Percentiles rank a stretch among this genome's conserved stretches.
These are phyloP conservation scores for Boletus insuetus DNA, from an alignment of 768 basidiomycete genomes.

Conservation along the genomic window DNA sequence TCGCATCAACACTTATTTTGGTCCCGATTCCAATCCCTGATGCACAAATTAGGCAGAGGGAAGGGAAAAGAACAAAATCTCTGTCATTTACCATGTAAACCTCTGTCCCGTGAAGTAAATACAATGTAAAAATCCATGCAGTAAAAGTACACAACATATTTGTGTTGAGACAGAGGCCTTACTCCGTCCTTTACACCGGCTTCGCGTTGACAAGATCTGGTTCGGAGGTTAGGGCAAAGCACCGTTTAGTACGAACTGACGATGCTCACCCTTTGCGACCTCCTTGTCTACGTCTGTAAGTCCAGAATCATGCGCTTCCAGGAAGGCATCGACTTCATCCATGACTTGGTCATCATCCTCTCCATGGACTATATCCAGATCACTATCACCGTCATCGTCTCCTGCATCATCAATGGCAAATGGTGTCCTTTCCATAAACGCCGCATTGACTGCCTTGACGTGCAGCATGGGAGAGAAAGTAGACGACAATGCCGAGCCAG, in stretches of 20 bases:
- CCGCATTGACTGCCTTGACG: conserved; percentile 74
- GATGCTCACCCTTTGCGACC: conserved; percentile 64
- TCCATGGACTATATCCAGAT: conserved; percentile 49
- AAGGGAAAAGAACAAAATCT: too few species aligned
- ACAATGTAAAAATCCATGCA: conserved; percentile 6
- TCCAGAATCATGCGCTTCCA: conserved; percentile 90
- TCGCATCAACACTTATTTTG: too few species aligned
- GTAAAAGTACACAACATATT: conserved; percentile 15
- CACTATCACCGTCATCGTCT: conserved; percentile 61
- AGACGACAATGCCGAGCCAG: conserved; percentile 24
- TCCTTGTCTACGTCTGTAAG: conserved; percentile 76
- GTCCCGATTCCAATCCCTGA: too few species aligned
- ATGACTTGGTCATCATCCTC: conserved; percentile 76
- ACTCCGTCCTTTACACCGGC: conserved; percentile 37
- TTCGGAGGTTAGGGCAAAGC: neutral
- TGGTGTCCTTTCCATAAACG: conserved; percentile 86
- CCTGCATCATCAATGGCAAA: conserved; percentile 97
- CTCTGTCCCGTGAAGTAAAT: conserved; percentile 2
- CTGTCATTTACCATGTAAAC: neutral
- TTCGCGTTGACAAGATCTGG: conserved; percentile 56
- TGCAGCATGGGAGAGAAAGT: conserved; percentile 57
- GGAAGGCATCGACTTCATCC: conserved; percentile 94
- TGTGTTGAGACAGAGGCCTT: neutral
- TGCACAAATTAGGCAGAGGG: too few species aligned
- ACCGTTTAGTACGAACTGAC: neutral